Base-by-base conservation (phyloP, 2,329 filamentous ascomycete species). In the Aspergillus melleus region DNA sequence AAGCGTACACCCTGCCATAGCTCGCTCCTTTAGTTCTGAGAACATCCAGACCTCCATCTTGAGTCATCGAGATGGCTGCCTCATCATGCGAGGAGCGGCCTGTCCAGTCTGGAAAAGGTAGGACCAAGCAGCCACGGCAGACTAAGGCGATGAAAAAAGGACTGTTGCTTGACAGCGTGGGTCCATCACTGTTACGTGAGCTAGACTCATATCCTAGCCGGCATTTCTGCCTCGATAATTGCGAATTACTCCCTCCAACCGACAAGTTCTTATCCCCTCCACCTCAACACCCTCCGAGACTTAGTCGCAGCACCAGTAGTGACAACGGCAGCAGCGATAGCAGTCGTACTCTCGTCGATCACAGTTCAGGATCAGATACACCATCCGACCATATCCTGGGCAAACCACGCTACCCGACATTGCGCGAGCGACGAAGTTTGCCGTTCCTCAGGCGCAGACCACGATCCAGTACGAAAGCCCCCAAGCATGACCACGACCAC, bases 311-410 rank as follows among this genome's bases (percentile, higher is more conserved):
- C 32, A 26, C 22, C 32, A 50, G 52, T 12, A 50, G 30, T 12
- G 47, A 51, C 8, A 26, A 39, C 30, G 32, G 51, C 14, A 58
- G 57, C 32, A 58, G 51, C 51, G 54, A 47, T 46, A 58, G 57
- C 51, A 58, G 42, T 26, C 42, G 36, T 22, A 54, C 54, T 4
- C 54, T 56, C 8, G 54, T 56, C 42, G 54, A 56, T 30, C 46
- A 46, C 14, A 11, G 8, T 4, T 29, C 20, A 14, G 46, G 22
- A n/a, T 51, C 47, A 22, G 54, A 56, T n/a, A 24, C 32, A 9
- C 44, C 24, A 30, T 39, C 42, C 6, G 51, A 46, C 11, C 20
- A 22, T 39, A 29, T 6, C n/a, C 16, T 4, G 26, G 26, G 26
- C 4, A 12, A 2, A 32, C 10, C 12, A 22, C 12, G 16, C 16